These are phyloP conservation scores for Arctium lappa DNA, from an alignment of 129 eudicot genomes.

Conservation along the genomic window DNA sequence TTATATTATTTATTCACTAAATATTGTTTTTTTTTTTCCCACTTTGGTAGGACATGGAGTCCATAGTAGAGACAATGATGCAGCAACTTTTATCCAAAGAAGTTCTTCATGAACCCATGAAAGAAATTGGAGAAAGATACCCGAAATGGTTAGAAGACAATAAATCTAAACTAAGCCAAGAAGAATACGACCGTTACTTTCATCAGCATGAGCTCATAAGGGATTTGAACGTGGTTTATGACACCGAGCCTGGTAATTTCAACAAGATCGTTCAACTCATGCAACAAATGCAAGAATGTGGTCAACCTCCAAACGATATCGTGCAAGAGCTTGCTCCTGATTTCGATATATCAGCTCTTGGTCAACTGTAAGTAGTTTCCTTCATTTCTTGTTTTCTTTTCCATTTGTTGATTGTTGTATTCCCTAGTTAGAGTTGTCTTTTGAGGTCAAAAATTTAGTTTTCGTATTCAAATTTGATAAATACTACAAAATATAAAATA, in stretches of 20 bases:
- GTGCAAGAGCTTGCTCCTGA: slow-evolving; percentile 94
- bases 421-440: not conserved
- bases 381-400: not conserved
- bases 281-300: slow-evolving; percentile 99
- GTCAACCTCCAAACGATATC: slow-evolving; percentile 96
- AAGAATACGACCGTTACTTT: slow-evolving; percentile 68
- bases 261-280: slow-evolving; percentile 94
- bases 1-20: not conserved
- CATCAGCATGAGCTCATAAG: slow-evolving; percentile 73
- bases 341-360: slow-evolving; percentile 82
- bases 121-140: slow-evolving; percentile 95
- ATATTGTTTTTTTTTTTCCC: not conserved
- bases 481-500: not conserved
- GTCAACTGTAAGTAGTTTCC: slow-evolving; percentile 77
- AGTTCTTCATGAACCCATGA: slow-evolving; percentile 94
- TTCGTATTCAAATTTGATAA: not conserved
- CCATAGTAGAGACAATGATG: slow-evolving; percentile 96
- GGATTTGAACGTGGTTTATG: slow-evolving; percentile 74
- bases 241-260: slow-evolving; percentile 76
- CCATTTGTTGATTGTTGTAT: not conserved
- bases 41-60: slow-evolving; percentile 79
- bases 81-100: slow-evolving; percentile 96
- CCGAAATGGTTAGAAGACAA: slow-evolving; percentile 94
- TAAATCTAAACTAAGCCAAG: slow-evolving; percentile 57
- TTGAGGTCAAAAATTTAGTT: not conserved